Evolutionary conservation across 2,329 filamentous ascomycete genomes (phyloP), one percentile per base, ranked within the genome.

Genomic region (Scedosporium apiospermum): DNA sequence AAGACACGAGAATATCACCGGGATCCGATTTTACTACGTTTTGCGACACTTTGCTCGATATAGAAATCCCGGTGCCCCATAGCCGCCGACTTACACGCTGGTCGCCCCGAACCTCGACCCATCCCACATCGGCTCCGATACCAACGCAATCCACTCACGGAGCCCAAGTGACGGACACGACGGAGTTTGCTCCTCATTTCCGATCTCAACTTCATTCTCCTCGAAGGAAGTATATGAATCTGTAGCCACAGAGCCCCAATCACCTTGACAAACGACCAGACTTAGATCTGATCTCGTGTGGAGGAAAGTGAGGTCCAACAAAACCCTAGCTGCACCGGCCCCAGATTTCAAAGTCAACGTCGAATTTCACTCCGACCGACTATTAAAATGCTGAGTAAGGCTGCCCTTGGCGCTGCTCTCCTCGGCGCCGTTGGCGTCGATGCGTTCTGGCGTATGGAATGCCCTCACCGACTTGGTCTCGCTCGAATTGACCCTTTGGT

Each of bases 361-460:
- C 34, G 10, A 38, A 38, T 14, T 38, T 14, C 34, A 12, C 3
- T 38, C 34, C 10, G 12, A 38, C 34, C 34, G 34, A 38, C 34
- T 4, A 6, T 16, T 42, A 53, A 30, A n/a, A 62, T 62, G 60
- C 42, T 55, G 27, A 53, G 42, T 38, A 62, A 49, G 38, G 16
- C 60, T n/a, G 16, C 23, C 5, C 6, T 53, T 21, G 21, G 44
- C 6, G 44, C 18, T 23, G 10, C 16, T 23, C 30, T 58, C 27
- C 26, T 63, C 14, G 6, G 44, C 27, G 61, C 61, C 27, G 38
- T 57, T 27, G 61, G 61, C 21, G 61, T 55, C 57, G 71, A 82
- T 68, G 92, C 89, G 64, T 96, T 96, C 75, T 96, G 90, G 90
- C 90, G 92, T 71, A 89, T 96, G 82, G 88, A 91, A 69, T 96